These are phyloP conservation scores for Aspergillus fumigatiaffinis DNA, from an alignment of 2,329 filamentous ascomycete species.

Conservation along the genomic window DNA sequence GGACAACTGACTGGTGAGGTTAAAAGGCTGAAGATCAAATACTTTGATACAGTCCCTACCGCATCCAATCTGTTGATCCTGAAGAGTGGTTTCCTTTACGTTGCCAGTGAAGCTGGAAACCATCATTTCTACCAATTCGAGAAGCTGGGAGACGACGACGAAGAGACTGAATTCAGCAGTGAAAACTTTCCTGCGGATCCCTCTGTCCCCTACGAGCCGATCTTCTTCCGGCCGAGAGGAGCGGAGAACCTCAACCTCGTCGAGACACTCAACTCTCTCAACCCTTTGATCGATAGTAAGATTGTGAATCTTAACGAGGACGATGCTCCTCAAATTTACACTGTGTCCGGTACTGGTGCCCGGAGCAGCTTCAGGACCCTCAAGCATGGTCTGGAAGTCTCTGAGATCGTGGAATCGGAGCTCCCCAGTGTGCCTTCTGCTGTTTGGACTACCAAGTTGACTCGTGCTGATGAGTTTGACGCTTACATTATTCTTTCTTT, in stretches of 20 bases:
- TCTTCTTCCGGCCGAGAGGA: slow-evolving; percentile 78
- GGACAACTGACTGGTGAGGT: slow-evolving; percentile 79
- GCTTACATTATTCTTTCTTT: slow-evolving; percentile 95
- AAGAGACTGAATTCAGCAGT: slow-evolving; percentile 81
- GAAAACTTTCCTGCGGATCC: slow-evolving; percentile 77
- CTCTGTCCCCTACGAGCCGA: slow-evolving; percentile 65
- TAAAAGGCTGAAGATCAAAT: slow-evolving; percentile 82
- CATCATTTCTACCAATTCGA: slow-evolving; percentile 96
- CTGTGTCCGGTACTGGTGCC: slow-evolving; percentile 82
- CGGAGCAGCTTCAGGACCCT: slow-evolving; percentile 86
- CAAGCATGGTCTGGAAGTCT: slow-evolving; percentile 88
- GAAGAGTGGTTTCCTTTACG: slow-evolving; percentile 92
- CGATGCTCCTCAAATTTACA: slow-evolving; percentile 94
- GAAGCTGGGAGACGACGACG: slow-evolving; percentile 91
- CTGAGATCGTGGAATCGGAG: slow-evolving; percentile 92
- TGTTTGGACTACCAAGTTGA: slow-evolving; percentile 93
- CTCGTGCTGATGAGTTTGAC: slow-evolving; percentile 76
- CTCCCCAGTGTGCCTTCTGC: slow-evolving; percentile 82
- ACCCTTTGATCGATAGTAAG: slow-evolving; percentile 86
- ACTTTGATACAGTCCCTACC: slow-evolving; percentile 93
- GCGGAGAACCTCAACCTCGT: slow-evolving; percentile 80
- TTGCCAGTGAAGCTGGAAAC: slow-evolving; percentile 87
- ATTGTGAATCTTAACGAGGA: slow-evolving; percentile 87
- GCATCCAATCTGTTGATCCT: slow-evolving; percentile 85
- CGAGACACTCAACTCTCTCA: slow-evolving; percentile 82